A percentile compares a stretch with the other conserved stretches of the same genome.
phyloP scores from a whole-genome alignment of 2,329 filamentous ascomycete genomes.

The Apiospora sp. region DNA sequence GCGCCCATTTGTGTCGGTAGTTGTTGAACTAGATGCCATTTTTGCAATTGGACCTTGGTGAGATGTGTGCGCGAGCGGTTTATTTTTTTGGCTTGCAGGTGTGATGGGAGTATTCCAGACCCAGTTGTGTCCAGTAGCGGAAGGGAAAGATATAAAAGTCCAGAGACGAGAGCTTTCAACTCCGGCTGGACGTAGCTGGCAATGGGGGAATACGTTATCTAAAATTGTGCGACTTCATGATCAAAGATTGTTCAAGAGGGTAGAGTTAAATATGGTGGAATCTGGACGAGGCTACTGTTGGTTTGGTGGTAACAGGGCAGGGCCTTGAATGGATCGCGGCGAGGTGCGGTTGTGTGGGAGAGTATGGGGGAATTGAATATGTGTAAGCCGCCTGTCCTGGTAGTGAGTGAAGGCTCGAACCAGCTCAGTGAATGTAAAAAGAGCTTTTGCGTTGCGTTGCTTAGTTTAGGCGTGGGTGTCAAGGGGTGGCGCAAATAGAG shows the following conservation, averaged over 20 bases:
- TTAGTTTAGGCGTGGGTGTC: constrained; percentile 19
- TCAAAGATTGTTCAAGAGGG: constrained; percentile 33
- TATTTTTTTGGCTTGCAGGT: background rate
- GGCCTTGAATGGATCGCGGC: constrained; percentile 5
- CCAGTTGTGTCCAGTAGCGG: constrained; percentile 12
- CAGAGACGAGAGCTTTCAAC: constrained; percentile 19
- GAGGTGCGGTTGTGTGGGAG: constrained; percentile 10
- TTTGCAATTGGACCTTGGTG: constrained; percentile 32
- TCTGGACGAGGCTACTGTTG: constrained; percentile 19
- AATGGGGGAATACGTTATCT: constrained; percentile 39
- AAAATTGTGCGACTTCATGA: constrained; percentile 44
- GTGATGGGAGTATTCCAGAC: background rate
- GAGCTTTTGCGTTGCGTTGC: background rate
- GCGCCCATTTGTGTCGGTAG: constrained; percentile 48
- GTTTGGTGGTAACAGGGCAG: constrained; percentile 2
- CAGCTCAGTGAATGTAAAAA: constrained; percentile 15
- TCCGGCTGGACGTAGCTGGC: constrained; percentile 44
- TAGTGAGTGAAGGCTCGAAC: constrained; percentile 6
- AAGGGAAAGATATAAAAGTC: constrained; percentile 21
- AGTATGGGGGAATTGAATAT: constrained; percentile 4
- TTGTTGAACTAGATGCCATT: constrained; percentile 39
- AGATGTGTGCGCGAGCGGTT: constrained; percentile 26
- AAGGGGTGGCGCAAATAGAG: constrained; percentile 7
- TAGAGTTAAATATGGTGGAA: constrained; percentile 15
- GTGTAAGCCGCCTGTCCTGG: background rate